These are phyloP conservation scores for Agroathelia rolfsii DNA, from an alignment of 1,284 basidiomycete genomes.

Conservation along the genomic window DNA sequence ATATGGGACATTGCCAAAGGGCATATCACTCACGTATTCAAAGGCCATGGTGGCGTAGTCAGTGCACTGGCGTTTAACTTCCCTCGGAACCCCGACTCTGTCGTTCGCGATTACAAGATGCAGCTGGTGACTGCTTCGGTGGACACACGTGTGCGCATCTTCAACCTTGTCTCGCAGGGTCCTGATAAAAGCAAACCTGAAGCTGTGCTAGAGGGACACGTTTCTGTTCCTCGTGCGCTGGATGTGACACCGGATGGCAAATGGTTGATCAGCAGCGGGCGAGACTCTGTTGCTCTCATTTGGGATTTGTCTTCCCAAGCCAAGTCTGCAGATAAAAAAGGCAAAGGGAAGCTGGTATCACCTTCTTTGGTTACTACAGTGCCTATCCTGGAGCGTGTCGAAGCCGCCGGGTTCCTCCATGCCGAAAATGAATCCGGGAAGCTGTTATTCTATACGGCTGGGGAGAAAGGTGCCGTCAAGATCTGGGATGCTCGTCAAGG, in stretches of 20 bases:
- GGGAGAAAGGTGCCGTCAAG: conserved; percentile 76
- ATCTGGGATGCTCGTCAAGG: conserved; percentile 77
- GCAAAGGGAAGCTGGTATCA: conserved; percentile 32
- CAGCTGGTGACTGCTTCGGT: conserved; percentile 84
- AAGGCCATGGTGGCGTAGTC: conserved; percentile 93
- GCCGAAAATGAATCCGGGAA: conserved; percentile 35
- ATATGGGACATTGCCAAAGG: conserved; percentile 90
- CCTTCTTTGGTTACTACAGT: conserved; percentile 76
- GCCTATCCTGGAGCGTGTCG: conserved; percentile 79
- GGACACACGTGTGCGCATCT: conserved; percentile 84
- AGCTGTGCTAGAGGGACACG: conserved; percentile 82
- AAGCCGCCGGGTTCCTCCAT: conserved; percentile 68
- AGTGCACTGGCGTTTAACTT: conserved; percentile 82
- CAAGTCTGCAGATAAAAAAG: conserved; percentile 20
- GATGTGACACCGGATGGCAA: conserved; percentile 78
- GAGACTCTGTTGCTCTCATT: conserved; percentile 83
- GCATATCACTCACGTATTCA: conserved; percentile 90
- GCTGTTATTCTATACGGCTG: conserved; percentile 76
- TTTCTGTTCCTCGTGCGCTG: conserved; percentile 82
- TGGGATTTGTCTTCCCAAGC: conserved; percentile 64
- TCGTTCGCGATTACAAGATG: conserved; percentile 46
- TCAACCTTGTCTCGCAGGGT: conserved; percentile 61
- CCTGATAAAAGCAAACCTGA: conserved; percentile 58
- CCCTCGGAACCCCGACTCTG: conserved; percentile 43
- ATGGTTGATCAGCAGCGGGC: conserved; percentile 81